Conservation (phyloP, 179 eudicot genomes). For the Vitellaria paradoxa region DNA sequence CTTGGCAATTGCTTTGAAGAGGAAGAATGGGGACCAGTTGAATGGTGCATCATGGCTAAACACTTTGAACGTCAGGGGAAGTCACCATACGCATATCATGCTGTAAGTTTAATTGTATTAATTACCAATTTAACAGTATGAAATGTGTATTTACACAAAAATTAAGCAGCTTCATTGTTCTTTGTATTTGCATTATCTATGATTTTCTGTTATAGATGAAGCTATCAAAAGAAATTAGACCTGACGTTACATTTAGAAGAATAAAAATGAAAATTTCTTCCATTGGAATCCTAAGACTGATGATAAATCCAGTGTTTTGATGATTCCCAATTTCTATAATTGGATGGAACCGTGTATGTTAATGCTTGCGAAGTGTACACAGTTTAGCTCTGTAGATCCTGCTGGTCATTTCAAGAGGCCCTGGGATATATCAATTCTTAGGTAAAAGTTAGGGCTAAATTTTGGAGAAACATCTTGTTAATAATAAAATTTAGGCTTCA, state of each 20-base stretch:
- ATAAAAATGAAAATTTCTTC: neutral
- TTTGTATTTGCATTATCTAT: neutral
- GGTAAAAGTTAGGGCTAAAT: neutral
- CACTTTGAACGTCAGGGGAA: constrained; percentile 96
- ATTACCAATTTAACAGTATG: neutral
- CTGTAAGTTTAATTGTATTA: constrained; percentile 45
- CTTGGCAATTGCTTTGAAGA: constrained; percentile 86
- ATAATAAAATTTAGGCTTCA: neutral
- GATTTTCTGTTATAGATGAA: neutral
- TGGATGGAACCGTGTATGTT: too few species aligned
- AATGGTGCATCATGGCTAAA: constrained; percentile 78
- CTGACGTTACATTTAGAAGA: neutral
- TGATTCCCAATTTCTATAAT: neutral
- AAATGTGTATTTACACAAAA: neutral
- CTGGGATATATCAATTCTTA: neutral
- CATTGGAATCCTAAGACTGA: neutral
- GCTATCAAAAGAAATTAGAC: neutral
- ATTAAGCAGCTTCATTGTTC: neutral
- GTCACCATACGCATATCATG: constrained; percentile 90
- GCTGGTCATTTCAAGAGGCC: neutral
- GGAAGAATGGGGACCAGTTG: constrained; percentile 95
- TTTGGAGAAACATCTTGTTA: neutral
- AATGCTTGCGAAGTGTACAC: neutral
- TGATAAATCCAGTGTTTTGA: neutral
- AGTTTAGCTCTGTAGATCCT: neutral